These are phyloP conservation scores for Sclerotiophoma versabilis DNA, from an alignment of 2,329 filamentous ascomycete genomes.

Conservation along the genomic window DNA sequence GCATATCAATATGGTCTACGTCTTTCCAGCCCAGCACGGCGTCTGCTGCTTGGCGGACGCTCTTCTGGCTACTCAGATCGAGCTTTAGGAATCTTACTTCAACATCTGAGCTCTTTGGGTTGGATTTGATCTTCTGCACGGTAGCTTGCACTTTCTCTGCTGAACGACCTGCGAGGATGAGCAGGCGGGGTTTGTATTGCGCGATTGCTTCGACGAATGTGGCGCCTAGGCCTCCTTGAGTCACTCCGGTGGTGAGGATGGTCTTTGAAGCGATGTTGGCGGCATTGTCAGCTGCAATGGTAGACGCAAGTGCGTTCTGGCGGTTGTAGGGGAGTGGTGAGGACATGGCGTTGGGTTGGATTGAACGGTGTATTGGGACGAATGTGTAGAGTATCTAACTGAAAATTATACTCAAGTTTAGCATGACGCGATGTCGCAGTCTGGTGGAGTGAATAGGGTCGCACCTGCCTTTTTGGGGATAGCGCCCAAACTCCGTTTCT, in stretches of 20 bases:
- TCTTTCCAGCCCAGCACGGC: constrained; percentile 39
- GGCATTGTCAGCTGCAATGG: constrained; percentile 52
- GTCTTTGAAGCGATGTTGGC: constrained; percentile 54
- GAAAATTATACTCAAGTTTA: neutral
- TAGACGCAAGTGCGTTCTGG: constrained; percentile 31
- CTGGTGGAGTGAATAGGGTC: neutral
- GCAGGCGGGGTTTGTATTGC: constrained; percentile 33
- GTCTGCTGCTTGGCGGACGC: constrained; percentile 46
- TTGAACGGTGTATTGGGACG: neutral
- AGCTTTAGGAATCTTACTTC: constrained; percentile 40
- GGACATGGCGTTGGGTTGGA: constrained; percentile 2
- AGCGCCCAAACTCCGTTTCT: neutral
- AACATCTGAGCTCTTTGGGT: constrained; percentile 42
- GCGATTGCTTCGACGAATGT: constrained; percentile 38
- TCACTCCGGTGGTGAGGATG: constrained; percentile 49
- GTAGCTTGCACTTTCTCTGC: constrained; percentile 51
- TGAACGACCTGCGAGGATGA: constrained; percentile 53
- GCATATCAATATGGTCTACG: constrained; percentile 49
- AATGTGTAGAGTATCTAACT: neutral
- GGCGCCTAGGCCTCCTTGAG: constrained; percentile 39
- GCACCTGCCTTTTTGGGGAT: neutral
- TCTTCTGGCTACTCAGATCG: constrained; percentile 48
- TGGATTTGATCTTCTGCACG: constrained; percentile 43
- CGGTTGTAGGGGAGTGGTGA: constrained; percentile 32
- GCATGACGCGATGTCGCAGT: neutral